Evolutionary conservation across 139 green algal genomes (phyloP), one percentile per base, ranked within the genome.

Genomic region (Yamagishiella unicocca): DNA sequence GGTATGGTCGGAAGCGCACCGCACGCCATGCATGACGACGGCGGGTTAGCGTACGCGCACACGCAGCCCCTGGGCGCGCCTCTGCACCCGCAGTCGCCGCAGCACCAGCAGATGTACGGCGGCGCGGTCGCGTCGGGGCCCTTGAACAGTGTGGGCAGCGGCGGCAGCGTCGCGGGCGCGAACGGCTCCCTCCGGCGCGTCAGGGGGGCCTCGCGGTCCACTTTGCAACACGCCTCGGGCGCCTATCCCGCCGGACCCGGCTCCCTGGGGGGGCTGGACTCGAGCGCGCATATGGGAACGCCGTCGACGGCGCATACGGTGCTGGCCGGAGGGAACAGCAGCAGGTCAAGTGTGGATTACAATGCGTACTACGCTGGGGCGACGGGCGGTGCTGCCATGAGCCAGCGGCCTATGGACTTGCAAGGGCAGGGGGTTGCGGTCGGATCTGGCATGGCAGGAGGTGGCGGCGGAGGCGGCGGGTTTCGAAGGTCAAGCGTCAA

Each of bases 381-480:
- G n/a, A n/a, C n/a, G n/a, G 37, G 38, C 21, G 37, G 37, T 9
- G 75, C 31, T 21, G 9, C 1, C 35, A 53, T 53, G 45, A 31
- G 4, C 3, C 7, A 45, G 46, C 25, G 35, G 2, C n/a, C n/a
- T n/a, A 40, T 27, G 33, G 74, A 4, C 17, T 66, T 7, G 22
- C 24, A 29, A 9, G 19, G 58, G 22, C 24, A 24, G 27, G 24
- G n/a, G 54, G 2, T 62, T 29, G 61, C 61, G 22, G 35, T 29
- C 61, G 61, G n/a, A 19, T 25, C 43, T 45, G 42, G 27, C 27
- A 43, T 29, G 46, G 46, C 33, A 8, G 46, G 19, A 3, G 38
- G n/a, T 35, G n/a, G 53, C 73, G 43, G 73, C 73, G 73, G 45
- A 45, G 45, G 43, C 43, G 50, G 76, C 50, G 54, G 76, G 50